Evolutionary conservation across 1,284 basidiomycete genomes (phyloP).

Genomic region (Peniophora sp.): DNA sequence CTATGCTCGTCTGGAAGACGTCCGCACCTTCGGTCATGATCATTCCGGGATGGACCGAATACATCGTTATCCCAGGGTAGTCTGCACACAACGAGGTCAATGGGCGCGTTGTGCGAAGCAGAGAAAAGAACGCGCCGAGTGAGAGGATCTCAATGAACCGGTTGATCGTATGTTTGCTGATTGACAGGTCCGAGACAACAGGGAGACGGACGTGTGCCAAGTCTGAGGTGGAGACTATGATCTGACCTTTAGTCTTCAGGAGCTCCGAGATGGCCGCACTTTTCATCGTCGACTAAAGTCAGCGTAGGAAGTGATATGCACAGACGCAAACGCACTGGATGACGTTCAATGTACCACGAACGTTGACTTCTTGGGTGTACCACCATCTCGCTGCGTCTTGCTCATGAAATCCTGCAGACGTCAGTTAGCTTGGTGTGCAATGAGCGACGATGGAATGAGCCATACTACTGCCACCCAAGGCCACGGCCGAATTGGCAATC

Average conservation of each 20-base stretch:
- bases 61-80: neutral
- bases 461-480: no score
- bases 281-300: no score
- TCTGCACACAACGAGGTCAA: neutral
- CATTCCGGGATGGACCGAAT: neutral
- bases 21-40: neutral
- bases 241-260: slow-evolving; percentile 1
- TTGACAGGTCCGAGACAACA: neutral
- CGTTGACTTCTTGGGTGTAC: neutral
- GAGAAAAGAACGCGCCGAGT: neutral
- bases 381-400: neutral
- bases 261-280: neutral
- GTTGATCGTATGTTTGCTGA: neutral
- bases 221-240: neutral
- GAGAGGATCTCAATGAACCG: neutral
- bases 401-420: neutral
- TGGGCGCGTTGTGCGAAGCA: neutral
- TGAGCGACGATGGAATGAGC: no score
- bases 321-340: neutral
- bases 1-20: neutral
- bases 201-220: neutral
- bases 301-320: neutral
- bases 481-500: neutral
- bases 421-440: no score
- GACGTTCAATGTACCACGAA: neutral